phyloP scores from a whole-genome alignment of 2,329 filamentous ascomycete species.

The Penicillium capsulatum region DNA sequence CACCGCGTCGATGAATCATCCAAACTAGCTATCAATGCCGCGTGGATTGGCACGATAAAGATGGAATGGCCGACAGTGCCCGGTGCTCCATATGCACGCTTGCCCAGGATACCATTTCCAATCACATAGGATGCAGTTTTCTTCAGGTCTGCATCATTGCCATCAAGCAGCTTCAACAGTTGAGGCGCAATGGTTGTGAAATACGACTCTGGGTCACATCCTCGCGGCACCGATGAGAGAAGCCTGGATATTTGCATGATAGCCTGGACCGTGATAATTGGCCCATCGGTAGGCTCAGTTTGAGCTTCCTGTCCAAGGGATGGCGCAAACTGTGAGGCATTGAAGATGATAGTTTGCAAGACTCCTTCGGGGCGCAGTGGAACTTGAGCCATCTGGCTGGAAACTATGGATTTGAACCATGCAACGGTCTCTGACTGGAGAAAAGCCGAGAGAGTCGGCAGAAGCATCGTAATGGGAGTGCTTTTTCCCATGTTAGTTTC shows the following conservation, averaged over 20 bases:
- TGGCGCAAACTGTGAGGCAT: slow-evolving; percentile 42
- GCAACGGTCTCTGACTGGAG: slow-evolving; percentile 33
- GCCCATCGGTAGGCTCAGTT: slow-evolving; percentile 29
- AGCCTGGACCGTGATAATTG: slow-evolving; percentile 41
- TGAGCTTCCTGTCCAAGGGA: slow-evolving; percentile 35
- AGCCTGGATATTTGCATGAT: slow-evolving; percentile 44
- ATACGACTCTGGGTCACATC: slow-evolving; percentile 34
- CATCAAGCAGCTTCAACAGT: slow-evolving; percentile 39
- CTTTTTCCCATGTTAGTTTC: slow-evolving; percentile 25
- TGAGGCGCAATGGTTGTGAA: slow-evolving; percentile 40
- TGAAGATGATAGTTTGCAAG: slow-evolving; percentile 41
- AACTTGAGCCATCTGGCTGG: slow-evolving; percentile 35
- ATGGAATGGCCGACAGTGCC: slow-evolving; percentile 41
- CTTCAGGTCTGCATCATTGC: slow-evolving; percentile 37
- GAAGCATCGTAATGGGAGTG: slow-evolving; percentile 33
- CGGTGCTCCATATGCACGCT: slow-evolving; percentile 37
- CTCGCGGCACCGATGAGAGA: slow-evolving; percentile 41
- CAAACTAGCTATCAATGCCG: slow-evolving; percentile 33
- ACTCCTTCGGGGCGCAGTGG: slow-evolving; percentile 41
- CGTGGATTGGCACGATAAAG: slow-evolving; percentile 41
- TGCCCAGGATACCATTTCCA: slow-evolving; percentile 43
- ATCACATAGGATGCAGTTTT: slow-evolving; percentile 43
- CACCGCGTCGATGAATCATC: slow-evolving; percentile 24
- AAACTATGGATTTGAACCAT: slow-evolving; percentile 40
- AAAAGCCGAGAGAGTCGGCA: slow-evolving; percentile 37